Evolutionary conservation across 1,139 yeast species (phyloP).

Genomic region (Arxiozyma heterogenica): DNA sequence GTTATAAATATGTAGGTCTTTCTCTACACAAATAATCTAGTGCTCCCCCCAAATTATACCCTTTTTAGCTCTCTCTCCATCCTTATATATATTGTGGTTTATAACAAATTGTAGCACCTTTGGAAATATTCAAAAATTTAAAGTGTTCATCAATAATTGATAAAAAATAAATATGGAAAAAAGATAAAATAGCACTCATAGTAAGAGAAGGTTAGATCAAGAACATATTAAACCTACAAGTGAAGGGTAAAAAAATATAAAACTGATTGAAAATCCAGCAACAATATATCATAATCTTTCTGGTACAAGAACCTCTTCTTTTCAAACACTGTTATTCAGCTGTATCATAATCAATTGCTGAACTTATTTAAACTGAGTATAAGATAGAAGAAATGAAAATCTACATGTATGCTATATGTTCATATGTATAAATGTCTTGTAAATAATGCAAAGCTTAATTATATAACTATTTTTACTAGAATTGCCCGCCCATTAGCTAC

Average conservation of each 20-base stretch:
- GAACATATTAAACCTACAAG: no score
- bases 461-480: not conserved
- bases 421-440: not conserved
- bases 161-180: no score
- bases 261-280: no score
- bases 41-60: not conserved
- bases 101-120: not conserved
- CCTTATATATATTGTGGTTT: not conserved
- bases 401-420: not conserved
- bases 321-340: no score
- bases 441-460: not conserved
- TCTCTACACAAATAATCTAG: no score
- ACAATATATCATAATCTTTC: no score
- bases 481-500: not conserved
- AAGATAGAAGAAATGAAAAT: not conserved
- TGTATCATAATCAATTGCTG: not conserved
- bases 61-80: not conserved
- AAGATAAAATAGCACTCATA: no score
- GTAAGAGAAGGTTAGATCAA: no score
- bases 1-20: not conserved
- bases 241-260: no score
- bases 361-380: not conserved
- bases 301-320: not conserved
- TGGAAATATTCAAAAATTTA: no score
- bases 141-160: not conserved